A percentile compares a stretch with the other conserved stretches of the same genome.
Conservation (phyloP, 2,329 filamentous ascomycete genomes). For the Cercospora citrullina region DNA sequence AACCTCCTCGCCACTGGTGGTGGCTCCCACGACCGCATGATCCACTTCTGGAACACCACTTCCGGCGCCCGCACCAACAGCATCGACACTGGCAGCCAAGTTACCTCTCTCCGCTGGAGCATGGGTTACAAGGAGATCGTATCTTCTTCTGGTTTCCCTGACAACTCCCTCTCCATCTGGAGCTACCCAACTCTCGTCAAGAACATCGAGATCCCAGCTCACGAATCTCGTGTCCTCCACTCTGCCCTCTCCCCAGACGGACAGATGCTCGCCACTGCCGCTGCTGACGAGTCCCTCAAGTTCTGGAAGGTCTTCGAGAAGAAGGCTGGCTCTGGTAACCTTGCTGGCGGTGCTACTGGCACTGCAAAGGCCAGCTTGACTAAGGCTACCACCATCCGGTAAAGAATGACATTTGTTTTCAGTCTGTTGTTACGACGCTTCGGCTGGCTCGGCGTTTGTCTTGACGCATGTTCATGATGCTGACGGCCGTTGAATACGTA, state of each 20-base stretch:
- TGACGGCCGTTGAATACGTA: constrained; percentile 2
- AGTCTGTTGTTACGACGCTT: neutral
- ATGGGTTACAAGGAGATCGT: constrained; percentile 97
- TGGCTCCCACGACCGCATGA: constrained; percentile 94
- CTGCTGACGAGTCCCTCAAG: constrained; percentile 95
- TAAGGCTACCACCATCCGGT: constrained; percentile 79
- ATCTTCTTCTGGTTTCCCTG: constrained; percentile 96
- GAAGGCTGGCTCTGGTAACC: constrained; percentile 74
- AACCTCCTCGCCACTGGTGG: constrained; percentile 96
- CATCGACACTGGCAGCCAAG: constrained; percentile 97
- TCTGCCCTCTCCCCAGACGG: constrained; percentile 96
- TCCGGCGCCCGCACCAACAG: constrained; percentile 97
- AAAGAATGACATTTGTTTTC: constrained; percentile 7
- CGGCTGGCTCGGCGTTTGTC: neutral
- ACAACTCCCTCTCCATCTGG: constrained; percentile 99
- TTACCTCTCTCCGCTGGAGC: constrained; percentile 95
- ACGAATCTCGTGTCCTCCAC: constrained; percentile 95
- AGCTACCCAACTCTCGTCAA: constrained; percentile 96
- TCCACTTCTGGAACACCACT: constrained; percentile 99
- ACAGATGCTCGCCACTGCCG: constrained; percentile 94
- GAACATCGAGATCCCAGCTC: constrained; percentile 95
- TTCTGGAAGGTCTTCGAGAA: constrained; percentile 99
- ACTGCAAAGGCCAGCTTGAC: constrained; percentile 77
- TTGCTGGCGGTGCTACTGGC: constrained; percentile 65
- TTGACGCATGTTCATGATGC: constrained; percentile 5